Percentiles rank a stretch among this genome's conserved stretches.
These are phyloP conservation scores for Syzygium jambos DNA, from an alignment of 345 rosid genomes.

Conservation along the genomic window DNA sequence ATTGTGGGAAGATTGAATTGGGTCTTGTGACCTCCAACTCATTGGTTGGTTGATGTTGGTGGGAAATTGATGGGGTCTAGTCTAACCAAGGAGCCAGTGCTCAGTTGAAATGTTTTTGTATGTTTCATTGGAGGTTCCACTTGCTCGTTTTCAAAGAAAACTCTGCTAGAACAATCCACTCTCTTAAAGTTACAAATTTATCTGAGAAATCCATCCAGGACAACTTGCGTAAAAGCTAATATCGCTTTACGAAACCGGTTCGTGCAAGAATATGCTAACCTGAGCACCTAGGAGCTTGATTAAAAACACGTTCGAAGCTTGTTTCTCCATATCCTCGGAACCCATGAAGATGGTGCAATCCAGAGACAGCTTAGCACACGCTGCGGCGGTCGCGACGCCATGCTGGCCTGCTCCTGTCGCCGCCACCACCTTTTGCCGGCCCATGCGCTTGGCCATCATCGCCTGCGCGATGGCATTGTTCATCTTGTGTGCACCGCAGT, in stretches of 20 bases:
- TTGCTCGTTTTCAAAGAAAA: not conserved
- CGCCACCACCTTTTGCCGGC: constrained; percentile 35
- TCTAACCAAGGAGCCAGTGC: not conserved
- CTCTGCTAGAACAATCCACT: not conserved
- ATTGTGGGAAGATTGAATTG: not conserved
- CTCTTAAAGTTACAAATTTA: too few relatives aligned
- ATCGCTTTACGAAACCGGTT: not conserved
- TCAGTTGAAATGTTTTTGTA: not conserved
- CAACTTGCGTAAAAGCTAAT: not conserved
- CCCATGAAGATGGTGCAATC: constrained; percentile 75
- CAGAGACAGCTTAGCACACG: constrained; percentile 60
- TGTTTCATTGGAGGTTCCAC: not conserved
- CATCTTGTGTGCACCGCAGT: constrained; percentile 70
- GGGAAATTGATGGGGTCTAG: not conserved
- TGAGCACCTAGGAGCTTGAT: constrained; percentile 64
- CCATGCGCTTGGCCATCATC: constrained; percentile 76
- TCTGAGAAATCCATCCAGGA: too few relatives aligned
- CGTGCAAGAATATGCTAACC: constrained; percentile 7
- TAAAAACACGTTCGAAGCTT: constrained; percentile 41
- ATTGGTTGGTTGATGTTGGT: not conserved
- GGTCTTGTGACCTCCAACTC: not conserved
- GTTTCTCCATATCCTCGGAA: constrained; percentile 48
- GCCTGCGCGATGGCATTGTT: constrained; percentile 89
- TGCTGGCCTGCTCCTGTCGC: constrained; percentile 94
- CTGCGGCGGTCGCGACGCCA: constrained; percentile 87